Evolutionary conservation across 2,329 filamentous ascomycete species (phyloP), one percentile per base, ranked within the genome.

Genomic region (Aspergillus felis): DNA sequence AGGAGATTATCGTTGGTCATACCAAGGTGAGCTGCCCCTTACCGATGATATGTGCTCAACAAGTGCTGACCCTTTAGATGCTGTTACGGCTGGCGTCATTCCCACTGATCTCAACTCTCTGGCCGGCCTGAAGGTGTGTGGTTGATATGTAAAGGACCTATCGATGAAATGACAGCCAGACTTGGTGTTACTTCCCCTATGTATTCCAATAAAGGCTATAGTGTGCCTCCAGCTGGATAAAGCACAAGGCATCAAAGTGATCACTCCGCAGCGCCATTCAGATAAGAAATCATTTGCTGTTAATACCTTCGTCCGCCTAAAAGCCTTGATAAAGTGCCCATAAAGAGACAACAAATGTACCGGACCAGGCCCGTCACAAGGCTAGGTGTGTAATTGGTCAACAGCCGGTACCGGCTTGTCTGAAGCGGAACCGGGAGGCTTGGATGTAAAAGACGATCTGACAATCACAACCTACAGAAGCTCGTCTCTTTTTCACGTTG

Each of bases 1-100:
- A 61, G 57, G 75, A 73, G 68, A 71, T 56, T 68, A 66, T 50
- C 62, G 68, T 8, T 71, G 69, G 68, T 65, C 63, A 3, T 72
- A 71, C 56, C 55, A 65, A 42, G 64, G 68, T 69, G 60, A 38
- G 62, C 53, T 24, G 25, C 3, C 38, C 14, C 4, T 54, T 1
- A 47, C 8, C 28, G 14, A 17, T 6, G 32, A 27, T 25, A 48
- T 4, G 35, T 57, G 22, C 54, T 81, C 76, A 70, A 67, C 79
- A 24, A 82, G 80, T 81, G 78, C 77, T 59, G 83, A 83, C 62
- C 12, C 44, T 6, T 10, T 56, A 65, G 74, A 72, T 64, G 77
- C 74, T 38, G 73, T 76, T 24, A 63, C 65, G 10, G 75, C 73
- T 4, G 76, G 75, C 8, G 73, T 77, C 8, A 77, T 77, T 53